Conservation (phyloP, 2,329 filamentous ascomycete genomes). For the Sporothrix mexicana region DNA sequence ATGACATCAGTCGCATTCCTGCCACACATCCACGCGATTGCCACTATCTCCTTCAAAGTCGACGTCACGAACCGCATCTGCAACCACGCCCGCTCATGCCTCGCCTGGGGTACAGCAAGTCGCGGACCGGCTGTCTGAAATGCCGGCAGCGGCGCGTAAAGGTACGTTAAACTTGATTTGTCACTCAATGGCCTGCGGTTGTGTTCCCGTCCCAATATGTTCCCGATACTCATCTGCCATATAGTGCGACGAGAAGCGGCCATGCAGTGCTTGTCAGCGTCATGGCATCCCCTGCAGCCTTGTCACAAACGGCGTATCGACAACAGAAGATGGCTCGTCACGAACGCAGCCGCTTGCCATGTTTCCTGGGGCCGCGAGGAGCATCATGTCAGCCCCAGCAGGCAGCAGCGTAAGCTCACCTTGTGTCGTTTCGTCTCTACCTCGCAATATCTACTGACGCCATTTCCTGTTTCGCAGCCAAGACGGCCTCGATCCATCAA, state of each 20-base stretch:
- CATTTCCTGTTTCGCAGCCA: background rate
- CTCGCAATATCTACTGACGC: background rate
- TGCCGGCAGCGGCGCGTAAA: constrained; percentile 39
- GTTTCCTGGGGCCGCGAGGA: background rate
- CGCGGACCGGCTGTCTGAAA: constrained; percentile 38
- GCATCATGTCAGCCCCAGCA: background rate
- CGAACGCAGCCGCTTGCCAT: background rate
- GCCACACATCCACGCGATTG: background rate
- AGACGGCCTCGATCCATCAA: background rate
- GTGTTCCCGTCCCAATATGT: too few species aligned
- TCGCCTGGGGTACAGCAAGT: constrained; percentile 39
- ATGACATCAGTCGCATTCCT: background rate
- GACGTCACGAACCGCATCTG: background rate
- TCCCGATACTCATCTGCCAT: background rate
- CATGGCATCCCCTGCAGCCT: constrained; percentile 38
- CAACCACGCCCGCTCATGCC: constrained; percentile 34
- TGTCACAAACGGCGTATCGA: constrained; percentile 2
- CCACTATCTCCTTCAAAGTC: too few species aligned
- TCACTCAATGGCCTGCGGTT: background rate
- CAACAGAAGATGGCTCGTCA: background rate
- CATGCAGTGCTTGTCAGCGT: constrained; percentile 38
- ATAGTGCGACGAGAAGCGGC: constrained; percentile 40
- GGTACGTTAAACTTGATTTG: constrained; percentile 24
- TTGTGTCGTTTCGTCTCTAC: background rate
- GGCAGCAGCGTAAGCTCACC: background rate